phyloP scores from a whole-genome alignment of 352 stramenopile genomes.

The Phytophthora pistaciae region DNA sequence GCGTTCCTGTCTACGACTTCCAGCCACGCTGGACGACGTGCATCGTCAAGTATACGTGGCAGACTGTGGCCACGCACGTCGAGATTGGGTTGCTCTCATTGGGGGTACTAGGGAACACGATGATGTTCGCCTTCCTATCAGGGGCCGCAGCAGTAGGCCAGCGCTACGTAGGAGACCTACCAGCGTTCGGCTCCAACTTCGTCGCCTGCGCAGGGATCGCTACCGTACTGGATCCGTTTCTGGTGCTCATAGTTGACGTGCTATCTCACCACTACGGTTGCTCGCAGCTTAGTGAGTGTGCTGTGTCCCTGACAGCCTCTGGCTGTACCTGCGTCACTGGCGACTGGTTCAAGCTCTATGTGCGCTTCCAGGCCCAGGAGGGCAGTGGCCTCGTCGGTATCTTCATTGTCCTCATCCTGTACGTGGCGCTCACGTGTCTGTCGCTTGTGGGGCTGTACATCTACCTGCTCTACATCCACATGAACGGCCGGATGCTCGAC shows the following conservation, averaged over 20 bases:
- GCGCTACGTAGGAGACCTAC: slow-evolving; percentile 68
- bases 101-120: slow-evolving; percentile 61
- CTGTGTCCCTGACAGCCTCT: slow-evolving; percentile 46
- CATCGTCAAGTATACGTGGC: slow-evolving; percentile 88
- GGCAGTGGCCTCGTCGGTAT: slow-evolving; percentile 84
- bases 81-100: slow-evolving; percentile 81
- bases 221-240: slow-evolving; percentile 79
- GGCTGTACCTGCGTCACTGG: slow-evolving; percentile 76
- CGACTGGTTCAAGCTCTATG: slow-evolving; percentile 92
- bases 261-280: slow-evolving; percentile 84
- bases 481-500: slow-evolving; percentile 92
- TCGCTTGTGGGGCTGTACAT: slow-evolving; percentile 68
- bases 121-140: slow-evolving; percentile 63
- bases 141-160: slow-evolving; percentile 48
- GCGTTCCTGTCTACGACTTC: slow-evolving; percentile 87
- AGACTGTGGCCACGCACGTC: slow-evolving; percentile 58
- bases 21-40: slow-evolving; percentile 68
- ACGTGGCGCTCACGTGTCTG: slow-evolving; percentile 66
- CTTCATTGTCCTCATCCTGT: slow-evolving; percentile 83
- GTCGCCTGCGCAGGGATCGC: slow-evolving; percentile 81
- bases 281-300: slow-evolving; percentile 46
- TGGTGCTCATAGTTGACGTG: slow-evolving; percentile 87
- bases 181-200: slow-evolving; percentile 79
- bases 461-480: slow-evolving; percentile 90
- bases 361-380: slow-evolving; percentile 76